Conservation (phyloP, 78 protist genomes). For the Cyanophora paradoxa region DNA sequence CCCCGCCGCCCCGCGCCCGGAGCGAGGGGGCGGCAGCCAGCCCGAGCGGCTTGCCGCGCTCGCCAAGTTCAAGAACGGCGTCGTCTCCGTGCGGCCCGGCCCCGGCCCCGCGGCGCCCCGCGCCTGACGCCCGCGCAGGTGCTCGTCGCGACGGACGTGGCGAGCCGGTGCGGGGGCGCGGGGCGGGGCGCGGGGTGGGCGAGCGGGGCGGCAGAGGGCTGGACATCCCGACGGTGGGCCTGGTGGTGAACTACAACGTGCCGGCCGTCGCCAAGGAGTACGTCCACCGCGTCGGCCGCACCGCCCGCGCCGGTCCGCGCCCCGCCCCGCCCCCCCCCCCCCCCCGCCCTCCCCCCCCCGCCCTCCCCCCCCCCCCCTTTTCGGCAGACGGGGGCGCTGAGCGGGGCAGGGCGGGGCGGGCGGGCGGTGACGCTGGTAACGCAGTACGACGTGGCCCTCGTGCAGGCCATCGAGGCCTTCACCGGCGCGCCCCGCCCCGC, state of each 20-base stretch:
- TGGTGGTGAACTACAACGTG: conserved; percentile 54
- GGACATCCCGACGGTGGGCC: conserved; percentile 47
- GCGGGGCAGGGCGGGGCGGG: conserved; percentile 8
- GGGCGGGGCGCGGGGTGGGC: conserved; percentile 1
- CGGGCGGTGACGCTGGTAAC: background rate
- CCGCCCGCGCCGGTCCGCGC: conserved; percentile 41
- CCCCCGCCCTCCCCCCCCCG: background rate
- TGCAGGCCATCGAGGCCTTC: conserved; percentile 3
- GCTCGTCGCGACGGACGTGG: conserved; percentile 44
- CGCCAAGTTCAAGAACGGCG: background rate
- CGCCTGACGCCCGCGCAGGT: background rate
- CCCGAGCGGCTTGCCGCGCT: background rate
- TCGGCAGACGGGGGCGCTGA: no score
- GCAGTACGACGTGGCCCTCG: conserved; percentile 35
- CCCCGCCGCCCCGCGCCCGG: no score
- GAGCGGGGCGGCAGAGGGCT: conserved; percentile 41
- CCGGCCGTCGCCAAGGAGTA: conserved; percentile 29
- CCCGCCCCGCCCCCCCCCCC: background rate
- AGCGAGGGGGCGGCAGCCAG: conserved; percentile 16
- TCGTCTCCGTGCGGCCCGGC: background rate
- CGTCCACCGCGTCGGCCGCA: conserved; percentile 48
- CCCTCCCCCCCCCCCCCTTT: no score
- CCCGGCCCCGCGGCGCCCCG: no score
- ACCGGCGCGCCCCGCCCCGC: background rate
- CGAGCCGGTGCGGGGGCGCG: conserved; percentile 1